Base-by-base conservation (phyloP, 345 rosid genomes). In the Camelina sativa region DNA sequence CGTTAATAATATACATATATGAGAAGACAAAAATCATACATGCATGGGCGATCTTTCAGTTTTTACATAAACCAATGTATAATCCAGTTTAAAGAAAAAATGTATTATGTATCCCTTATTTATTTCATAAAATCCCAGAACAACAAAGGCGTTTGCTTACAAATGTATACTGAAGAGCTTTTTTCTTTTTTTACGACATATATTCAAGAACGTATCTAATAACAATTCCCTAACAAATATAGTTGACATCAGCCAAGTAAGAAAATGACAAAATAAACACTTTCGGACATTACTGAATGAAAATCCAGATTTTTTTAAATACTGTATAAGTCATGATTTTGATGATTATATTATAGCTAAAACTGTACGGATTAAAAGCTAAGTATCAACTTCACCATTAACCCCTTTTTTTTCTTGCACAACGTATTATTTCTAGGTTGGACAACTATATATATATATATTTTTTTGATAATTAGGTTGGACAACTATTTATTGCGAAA, bases 91-190 rank as follows among this genome's bases (percentile, higher is more conserved):
- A 28, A 25, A 28, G 30, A 28, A 28, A 28, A 28, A 28, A 28
- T 28, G 30, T 28, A 28, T 28, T 58, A 50, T 75, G 54, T 59
- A 40, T 48, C 22, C 22, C 22, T 20, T 47, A 59, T 66, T 48
- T 46, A 73, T 20, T 50, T 55, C 10, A 73, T 19, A 34, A 34
- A 15, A 44, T 43, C 23, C 34, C 68, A 41, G 13, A 40, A 48
- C 51, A 46, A 44, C 55, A 64, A 64, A 19, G 62, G 46, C 34
- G 12, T 43, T 73, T 72, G 69, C 41, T 19, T 72, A 71, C 62
- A 51, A 57, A 28, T 10, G 28, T 61, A 72, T 71, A 6, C 15
- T 44, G 17, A 44, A 44, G 8, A 46, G n/a, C 2, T 6, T 13
- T 5, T 46, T 46, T 2, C n/a, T 0, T n/a, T n/a, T 46, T 12